Evolutionary conservation across 2,329 filamentous ascomycete genomes (phyloP).

Genomic region (Stemphylium vesicarium): DNA sequence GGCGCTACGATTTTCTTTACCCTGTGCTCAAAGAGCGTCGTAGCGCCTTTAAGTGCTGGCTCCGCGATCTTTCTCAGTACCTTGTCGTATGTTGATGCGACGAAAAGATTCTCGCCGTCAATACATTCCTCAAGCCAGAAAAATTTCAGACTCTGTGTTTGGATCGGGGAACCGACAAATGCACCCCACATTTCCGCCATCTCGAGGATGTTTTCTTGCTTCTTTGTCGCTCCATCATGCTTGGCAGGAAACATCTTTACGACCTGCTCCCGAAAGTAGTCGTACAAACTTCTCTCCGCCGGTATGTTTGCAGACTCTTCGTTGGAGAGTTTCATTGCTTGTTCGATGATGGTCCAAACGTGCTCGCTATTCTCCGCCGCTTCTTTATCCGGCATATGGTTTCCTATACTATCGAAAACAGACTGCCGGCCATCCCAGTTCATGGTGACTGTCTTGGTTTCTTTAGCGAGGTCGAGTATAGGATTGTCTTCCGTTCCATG

Average conservation of each 20-base stretch:
- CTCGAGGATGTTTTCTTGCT: slow-evolving; percentile 58
- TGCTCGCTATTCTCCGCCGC: slow-evolving; percentile 53
- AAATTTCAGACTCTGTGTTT: slow-evolving; percentile 73
- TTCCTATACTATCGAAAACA: slow-evolving; percentile 64
- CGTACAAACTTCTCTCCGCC: slow-evolving; percentile 59
- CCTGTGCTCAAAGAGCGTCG: slow-evolving; percentile 58
- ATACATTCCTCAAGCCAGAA: slow-evolving; percentile 82
- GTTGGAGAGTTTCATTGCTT: slow-evolving; percentile 72
- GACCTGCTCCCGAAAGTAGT: slow-evolving; percentile 62
- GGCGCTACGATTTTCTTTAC: slow-evolving; percentile 53
- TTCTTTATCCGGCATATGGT: slow-evolving; percentile 54
- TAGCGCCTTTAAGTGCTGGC: slow-evolving; percentile 61
- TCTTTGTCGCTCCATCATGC: slow-evolving; percentile 50
- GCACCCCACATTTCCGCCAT: slow-evolving; percentile 72
- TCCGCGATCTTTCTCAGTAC: slow-evolving; percentile 66
- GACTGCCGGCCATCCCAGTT: slow-evolving; percentile 62
- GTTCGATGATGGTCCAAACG: slow-evolving; percentile 72
- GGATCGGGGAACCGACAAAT: slow-evolving; percentile 70
- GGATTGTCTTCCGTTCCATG: slow-evolving; percentile 76
- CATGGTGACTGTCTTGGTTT: slow-evolving; percentile 62
- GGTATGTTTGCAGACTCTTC: slow-evolving; percentile 61
- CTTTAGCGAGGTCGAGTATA: slow-evolving; percentile 69
- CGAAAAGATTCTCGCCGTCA: slow-evolving; percentile 71
- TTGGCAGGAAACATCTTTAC: slow-evolving; percentile 49
- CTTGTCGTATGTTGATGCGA: slow-evolving; percentile 65